Base-by-base conservation (phyloP, 352 stramenopile genomes). In the Phytophthora hibernalis region DNA sequence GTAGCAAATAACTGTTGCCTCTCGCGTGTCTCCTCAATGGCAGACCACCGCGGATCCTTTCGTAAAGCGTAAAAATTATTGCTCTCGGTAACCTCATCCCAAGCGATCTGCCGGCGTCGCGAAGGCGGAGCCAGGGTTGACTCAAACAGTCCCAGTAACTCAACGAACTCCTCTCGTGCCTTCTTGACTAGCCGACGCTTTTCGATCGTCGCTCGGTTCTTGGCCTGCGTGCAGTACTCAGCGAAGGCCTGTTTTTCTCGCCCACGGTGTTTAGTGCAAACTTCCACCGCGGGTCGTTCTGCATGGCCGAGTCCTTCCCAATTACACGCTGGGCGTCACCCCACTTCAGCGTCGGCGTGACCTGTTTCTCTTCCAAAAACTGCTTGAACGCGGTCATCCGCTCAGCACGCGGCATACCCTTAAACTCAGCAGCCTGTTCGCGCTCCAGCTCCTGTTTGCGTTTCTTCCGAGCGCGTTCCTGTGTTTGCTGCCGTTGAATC, bases 221-320 rank as follows among this genome's bases (percentile, higher is more conserved):
- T 76, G 0, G 72, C 73, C 31, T 93, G 86, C 18, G 85, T 92
- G 37, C 82, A 91, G 53, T 92, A 96, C 61, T 96, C 87, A 1
- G 87, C 85, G 28, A 90, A 94, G 10, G 80, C 82, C 56, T 96
- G 87, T 43, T 96, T 73, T 93, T 93, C 37, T 96, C 85, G 12
- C 87, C 87, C 0, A 89, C 80, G 0, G 79, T 91, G 1, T 65
- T 60, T 11, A 94, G 54, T 9, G 84, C 83, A 51, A 85, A 91
- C 42, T 78, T 80, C 84, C 84, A 96, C 5, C 82, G 73, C 3
- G 84, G 78, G 55, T 93, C 86, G 11, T 71, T 81, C 13, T 83
- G 68, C 42, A 82, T 64, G 8, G 72, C 71, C 16, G 66, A 37
- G 35, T 92, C 82, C 40, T 90, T 90, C n/a, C 52, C 42, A 26